Conservation (phyloP, 2,329 filamentous ascomycete species). For the Cytospora chrysosperma region DNA sequence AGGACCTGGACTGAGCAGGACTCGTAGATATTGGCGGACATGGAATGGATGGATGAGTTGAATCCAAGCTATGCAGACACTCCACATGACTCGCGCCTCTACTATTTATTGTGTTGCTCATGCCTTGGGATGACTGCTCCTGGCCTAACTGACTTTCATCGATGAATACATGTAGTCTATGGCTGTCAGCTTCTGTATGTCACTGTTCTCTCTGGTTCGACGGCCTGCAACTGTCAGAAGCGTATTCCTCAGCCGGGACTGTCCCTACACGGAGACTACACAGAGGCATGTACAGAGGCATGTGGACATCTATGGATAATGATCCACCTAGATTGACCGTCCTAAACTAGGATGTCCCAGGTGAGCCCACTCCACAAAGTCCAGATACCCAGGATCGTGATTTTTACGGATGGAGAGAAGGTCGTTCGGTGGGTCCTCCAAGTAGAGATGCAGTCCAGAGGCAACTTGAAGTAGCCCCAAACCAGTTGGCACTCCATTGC, state of each 20-base stretch:
- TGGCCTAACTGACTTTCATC: neutral
- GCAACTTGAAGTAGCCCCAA: too few species aligned
- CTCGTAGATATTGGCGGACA: conserved; percentile 24
- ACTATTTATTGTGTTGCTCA: neutral
- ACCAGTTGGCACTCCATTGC: too few species aligned
- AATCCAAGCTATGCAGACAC: neutral
- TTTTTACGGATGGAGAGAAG: too few species aligned
- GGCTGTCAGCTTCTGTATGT: neutral
- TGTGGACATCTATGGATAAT: neutral
- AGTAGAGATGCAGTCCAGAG: too few species aligned
- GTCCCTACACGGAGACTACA: neutral
- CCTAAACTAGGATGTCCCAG: neutral
- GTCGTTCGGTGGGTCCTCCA: too few species aligned
- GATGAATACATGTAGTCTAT: neutral
- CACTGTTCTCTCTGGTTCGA: neutral
- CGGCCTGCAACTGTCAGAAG: neutral
- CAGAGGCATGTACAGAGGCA: too few species aligned
- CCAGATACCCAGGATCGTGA: neutral
- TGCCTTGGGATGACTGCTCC: neutral
- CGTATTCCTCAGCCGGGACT: neutral
- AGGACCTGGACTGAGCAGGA: conserved; percentile 29
- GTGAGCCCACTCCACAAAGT: neutral
- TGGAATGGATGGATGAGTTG: neutral
- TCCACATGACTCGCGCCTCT: neutral
- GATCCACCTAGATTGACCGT: neutral